These are phyloP conservation scores for Pseudevernia furfuracea DNA, from an alignment of 495 filamentous ascomycete species.

Conservation along the genomic window DNA sequence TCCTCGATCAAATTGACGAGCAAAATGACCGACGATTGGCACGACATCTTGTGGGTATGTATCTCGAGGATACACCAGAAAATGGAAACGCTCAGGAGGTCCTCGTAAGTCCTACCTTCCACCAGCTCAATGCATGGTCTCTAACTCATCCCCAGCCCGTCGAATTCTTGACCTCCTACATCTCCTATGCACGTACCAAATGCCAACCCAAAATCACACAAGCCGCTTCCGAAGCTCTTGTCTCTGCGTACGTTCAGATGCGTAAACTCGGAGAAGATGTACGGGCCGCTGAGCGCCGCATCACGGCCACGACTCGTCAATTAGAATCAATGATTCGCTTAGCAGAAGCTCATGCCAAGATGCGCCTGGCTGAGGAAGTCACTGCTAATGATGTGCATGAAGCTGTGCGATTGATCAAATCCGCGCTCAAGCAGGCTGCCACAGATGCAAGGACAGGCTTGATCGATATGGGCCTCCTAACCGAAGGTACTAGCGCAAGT, in stretches of 20 bases:
- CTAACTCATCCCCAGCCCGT: constrained; percentile 52
- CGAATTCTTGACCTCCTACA: constrained; percentile 93
- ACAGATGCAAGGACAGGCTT: constrained; percentile 85
- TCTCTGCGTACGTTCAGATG: constrained; percentile 88
- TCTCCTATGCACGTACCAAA: constrained; percentile 88
- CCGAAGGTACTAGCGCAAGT: constrained; percentile 78
- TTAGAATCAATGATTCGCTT: constrained; percentile 96
- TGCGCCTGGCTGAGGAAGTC: constrained; percentile 73
- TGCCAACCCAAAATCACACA: constrained; percentile 73
- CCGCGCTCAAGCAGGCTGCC: constrained; percentile 92
- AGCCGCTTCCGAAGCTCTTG: constrained; percentile 70
- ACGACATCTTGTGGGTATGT: constrained; percentile 92
- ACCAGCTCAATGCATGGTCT: constrained; percentile 4
- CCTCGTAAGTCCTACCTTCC: constrained; percentile 51
- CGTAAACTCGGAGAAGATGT: constrained; percentile 93
- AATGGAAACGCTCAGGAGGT: constrained; percentile 71
- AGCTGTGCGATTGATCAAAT: constrained; percentile 84
- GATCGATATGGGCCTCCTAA: constrained; percentile 93
- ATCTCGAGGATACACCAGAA: constrained; percentile 85
- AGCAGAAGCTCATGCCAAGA: constrained; percentile 92
- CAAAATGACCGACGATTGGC: constrained; percentile 78
- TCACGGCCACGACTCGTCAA: constrained; percentile 93
- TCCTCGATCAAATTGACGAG: constrained; percentile 89
- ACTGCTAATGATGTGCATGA: constrained; percentile 79
- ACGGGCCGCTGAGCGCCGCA: constrained; percentile 84